Evolutionary conservation across 1,284 basidiomycete species (phyloP), one percentile per base, ranked within the genome.

Genomic region (Ceratobasidium sp.): DNA sequence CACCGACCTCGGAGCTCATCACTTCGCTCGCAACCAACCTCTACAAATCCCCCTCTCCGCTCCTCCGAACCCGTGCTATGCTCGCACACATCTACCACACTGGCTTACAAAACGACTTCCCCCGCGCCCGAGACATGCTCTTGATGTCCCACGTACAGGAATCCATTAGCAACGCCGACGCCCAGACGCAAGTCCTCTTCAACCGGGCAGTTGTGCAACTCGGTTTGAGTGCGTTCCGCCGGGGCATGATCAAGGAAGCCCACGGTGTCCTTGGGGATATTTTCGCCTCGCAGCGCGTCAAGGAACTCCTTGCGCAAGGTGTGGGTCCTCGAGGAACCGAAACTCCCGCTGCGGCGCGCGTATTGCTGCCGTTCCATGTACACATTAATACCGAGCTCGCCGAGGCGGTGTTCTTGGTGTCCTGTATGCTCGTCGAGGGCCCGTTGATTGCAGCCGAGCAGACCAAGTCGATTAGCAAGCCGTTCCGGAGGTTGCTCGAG

Each of bases 141-240:
- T 83, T 99, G 73, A 99, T 99, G 97, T 98, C 94, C 13, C 97
- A 99, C 79, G 85, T 99, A 54, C 96, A 99, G 79, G 96, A 98
- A 79, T 92, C 93, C 0, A 92, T 99, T 75, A 90, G 94, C 77
- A 92, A 93, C 49, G 94, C 96, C 72, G 97, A 99, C 76, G 95
- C 98, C 67, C 90, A 91, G 25, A 99, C 97, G 0, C 97, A 99
- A 81, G 98, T 99, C 76, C 83, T 99, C 54, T 99, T 97, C 84
- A 99, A 99, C 80, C 92, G 97, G 49, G 94, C 95, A 8, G 89
- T 99, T 60, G 96, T 99, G 52, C 97, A 99, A 79, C 88, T 99
- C 69, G 97, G 97, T 50, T 85, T 99, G 32, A 96, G 94, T 74
- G 97, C 97, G 2, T 99, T 99, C 88, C 89, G 97, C 62, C 89